A percentile compares a stretch with the other conserved stretches of the same genome.
These are phyloP conservation scores for Pezicula neosporulosa DNA, from an alignment of 2,329 filamentous ascomycete genomes.

Conservation along the genomic window DNA sequence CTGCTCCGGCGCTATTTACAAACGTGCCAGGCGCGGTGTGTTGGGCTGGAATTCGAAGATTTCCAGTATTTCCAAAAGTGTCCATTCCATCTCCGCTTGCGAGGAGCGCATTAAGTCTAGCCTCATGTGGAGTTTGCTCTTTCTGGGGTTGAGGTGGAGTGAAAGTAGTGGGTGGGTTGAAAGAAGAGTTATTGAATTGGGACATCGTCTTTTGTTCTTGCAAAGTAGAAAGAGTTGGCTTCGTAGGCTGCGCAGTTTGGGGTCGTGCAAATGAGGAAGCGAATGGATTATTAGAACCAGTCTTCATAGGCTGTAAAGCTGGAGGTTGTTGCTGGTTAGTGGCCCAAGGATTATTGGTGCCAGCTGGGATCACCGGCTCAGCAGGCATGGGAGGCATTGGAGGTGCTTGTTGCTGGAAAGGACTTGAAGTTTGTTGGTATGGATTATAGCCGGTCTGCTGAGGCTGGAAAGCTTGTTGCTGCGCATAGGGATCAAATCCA, in stretches of 20 bases:
- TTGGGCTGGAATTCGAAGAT: constrained; percentile 90
- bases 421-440: constrained; percentile 39
- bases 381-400: constrained; percentile 63
- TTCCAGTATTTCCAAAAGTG: constrained; percentile 96
- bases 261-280: constrained; percentile 67
- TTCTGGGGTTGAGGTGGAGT: constrained; percentile 44
- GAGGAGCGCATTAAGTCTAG: constrained; percentile 82
- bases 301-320: constrained; percentile 76
- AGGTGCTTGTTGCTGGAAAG: constrained; percentile 41
- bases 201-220: constrained; percentile 79
- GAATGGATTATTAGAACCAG: constrained; percentile 97
- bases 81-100: constrained; percentile 89
- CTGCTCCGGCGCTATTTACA: constrained; percentile 88
- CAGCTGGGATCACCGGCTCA: constrained; percentile 65
- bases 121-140: constrained; percentile 60
- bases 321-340: constrained; percentile 53
- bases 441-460: constrained; percentile 53
- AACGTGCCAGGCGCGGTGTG: constrained; percentile 96
- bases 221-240: constrained; percentile 71
- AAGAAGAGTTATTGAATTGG: constrained; percentile 30
- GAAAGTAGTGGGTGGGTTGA: constrained; percentile 50
- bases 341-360: constrained; percentile 94
- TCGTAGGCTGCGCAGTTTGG: constrained; percentile 52
- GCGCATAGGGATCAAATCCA: constrained; percentile 63
- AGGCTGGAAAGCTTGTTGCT: constrained; percentile 42